Evolutionary conservation across 2,329 filamentous ascomycete genomes (phyloP).

Genomic region (Ilyonectria mors-panacis): DNA sequence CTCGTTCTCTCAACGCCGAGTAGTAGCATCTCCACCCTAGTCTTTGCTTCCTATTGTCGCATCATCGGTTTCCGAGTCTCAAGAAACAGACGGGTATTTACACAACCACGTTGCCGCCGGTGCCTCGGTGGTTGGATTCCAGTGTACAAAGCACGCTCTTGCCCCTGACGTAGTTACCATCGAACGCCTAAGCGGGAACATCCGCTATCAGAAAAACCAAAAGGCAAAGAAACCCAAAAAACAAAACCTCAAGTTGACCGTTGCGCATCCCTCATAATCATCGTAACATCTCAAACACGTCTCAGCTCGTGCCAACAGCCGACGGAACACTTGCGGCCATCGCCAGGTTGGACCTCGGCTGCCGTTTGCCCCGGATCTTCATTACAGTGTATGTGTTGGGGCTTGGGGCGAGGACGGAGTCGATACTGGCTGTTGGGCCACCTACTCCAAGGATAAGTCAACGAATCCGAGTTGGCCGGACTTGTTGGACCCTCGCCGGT

Average conservation of each 20-base stretch:
- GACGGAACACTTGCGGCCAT: conserved; percentile 8
- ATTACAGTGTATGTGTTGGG: conserved; percentile 25
- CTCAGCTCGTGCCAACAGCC: conserved; percentile 26
- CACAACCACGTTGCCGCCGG: conserved; percentile 17
- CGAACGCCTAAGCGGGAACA: conserved; percentile 43
- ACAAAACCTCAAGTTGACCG: conserved; percentile 29
- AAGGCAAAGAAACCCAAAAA: conserved; percentile 17
- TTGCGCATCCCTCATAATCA: conserved; percentile 41
- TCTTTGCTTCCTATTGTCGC: conserved; percentile 20
- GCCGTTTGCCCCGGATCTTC: conserved; percentile 39
- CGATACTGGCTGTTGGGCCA: not conserved
- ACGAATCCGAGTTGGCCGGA: not conserved
- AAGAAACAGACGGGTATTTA: conserved; percentile 19
- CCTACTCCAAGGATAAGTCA: conserved; percentile 16
- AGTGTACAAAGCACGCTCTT: conserved; percentile 35
- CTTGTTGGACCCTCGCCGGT: conserved; percentile 33
- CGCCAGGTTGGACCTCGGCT: conserved; percentile 4
- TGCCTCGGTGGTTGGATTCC: conserved; percentile 27
- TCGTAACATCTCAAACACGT: conserved; percentile 41
- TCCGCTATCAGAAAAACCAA: conserved; percentile 21
- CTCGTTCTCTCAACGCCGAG: conserved; percentile 41
- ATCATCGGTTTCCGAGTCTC: conserved; percentile 22
- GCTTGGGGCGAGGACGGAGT: conserved; percentile 19
- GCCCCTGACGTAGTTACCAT: conserved; percentile 35
- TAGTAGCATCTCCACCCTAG: not conserved